phyloP scores from a whole-genome alignment of 805 yeast genomes.

The Candida montana region DNA sequence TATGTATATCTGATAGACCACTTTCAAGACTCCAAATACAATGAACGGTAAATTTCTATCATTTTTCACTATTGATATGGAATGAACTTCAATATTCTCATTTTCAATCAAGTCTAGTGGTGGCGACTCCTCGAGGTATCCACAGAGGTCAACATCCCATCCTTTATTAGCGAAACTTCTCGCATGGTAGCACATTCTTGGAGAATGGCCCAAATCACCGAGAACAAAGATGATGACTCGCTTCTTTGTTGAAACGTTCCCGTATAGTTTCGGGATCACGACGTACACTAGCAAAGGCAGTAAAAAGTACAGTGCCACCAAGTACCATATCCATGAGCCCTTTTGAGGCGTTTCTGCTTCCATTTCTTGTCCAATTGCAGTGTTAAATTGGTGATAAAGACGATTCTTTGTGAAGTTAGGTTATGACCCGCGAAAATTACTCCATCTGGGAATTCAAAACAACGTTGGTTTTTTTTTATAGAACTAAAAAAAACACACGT shows the following conservation, averaged over 20 bases:
- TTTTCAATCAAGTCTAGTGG: conserved; percentile 48
- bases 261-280: conserved; percentile 31
- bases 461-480: neutral
- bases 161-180: conserved; percentile 63
- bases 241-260: conserved; percentile 33
- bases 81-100: conserved; percentile 45
- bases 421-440: neutral
- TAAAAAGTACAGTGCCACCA: conserved; percentile 40
- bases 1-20: conserved; percentile 45
- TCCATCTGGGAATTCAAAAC: neutral
- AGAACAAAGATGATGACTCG: conserved; percentile 75
- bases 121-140: conserved; percentile 60
- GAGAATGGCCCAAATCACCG: conserved; percentile 94
- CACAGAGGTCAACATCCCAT: conserved; percentile 76
- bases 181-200: conserved; percentile 91
- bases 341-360: neutral
- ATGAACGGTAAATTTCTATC: conserved; percentile 42
- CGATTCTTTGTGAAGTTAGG: no score
- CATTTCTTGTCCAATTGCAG: neutral
- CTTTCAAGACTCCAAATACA: conserved; percentile 54
- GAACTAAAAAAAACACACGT: no score
- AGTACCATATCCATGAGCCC: conserved; percentile 35
- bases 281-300: conserved; percentile 32
- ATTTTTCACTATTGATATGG: conserved; percentile 39
- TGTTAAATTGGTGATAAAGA: neutral